Evolutionary conservation across 192 early-diverging fungal genomes (phyloP), one percentile per base, ranked within the genome.

Genomic region (Coemansia reversa): DNA sequence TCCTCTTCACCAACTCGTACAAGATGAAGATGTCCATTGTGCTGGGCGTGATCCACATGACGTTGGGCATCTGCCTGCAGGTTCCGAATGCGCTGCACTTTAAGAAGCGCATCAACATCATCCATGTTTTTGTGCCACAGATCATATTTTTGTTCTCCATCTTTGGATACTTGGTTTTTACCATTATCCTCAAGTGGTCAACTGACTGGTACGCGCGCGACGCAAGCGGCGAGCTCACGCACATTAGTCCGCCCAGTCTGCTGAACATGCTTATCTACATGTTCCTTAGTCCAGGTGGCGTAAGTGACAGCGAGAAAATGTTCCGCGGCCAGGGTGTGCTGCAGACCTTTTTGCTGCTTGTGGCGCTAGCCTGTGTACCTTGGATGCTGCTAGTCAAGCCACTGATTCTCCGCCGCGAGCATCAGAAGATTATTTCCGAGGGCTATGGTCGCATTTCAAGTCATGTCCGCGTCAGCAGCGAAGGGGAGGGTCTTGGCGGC

Each of bases 11-110:
- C 53, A 99, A 99, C 83, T 97, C 96, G 55, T 99, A 99, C 87
- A 99, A 99, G 86, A 99, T 99, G 97, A 99, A 99, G 80, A 92
- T 93, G 90, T 91, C 94, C 6, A 89, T 99, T 69, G 86, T 99
- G 53, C 61, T 99, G 23, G 97, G 97, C 62, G 94, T 98, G 22
- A 85, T 97, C 64, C 97, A 98, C 48, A 99, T 99, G 97, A 83
- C 89, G 23, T 95, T 97, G 75, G 97, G 93, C 47, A 92, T 97
- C 58, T 86, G 86, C 58, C 82, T 99, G 69, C 86, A 93, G 55
- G 84, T 97, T 25, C 90, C 86, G 57, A 99, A 99, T 68, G 91
- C 95, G 71, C 65, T 91, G 62, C 90, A 96, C 83, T 98, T 93
- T 74, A 86, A 88, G 63, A 88, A 92, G 62, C 81, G 83, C 56